Evolutionary conservation across 495 filamentous ascomycete genomes (phyloP), one percentile per base, ranked within the genome.

Genomic region (Tuber indicum): DNA sequence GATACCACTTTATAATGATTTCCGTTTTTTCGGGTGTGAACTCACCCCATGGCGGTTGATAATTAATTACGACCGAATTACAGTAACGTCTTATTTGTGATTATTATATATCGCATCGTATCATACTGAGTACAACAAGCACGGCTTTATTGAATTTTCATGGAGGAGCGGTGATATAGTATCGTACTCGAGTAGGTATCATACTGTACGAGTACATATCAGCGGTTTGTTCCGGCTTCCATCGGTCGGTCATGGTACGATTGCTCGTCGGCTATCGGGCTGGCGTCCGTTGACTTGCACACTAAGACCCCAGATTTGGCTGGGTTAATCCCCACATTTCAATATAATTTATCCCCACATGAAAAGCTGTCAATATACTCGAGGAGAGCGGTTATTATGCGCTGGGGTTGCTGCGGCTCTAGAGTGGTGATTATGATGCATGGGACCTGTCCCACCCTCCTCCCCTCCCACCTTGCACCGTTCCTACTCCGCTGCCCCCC

Each of bases 251-350:
- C 39, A 41, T 62, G 10, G 58, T 32, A 16, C 58, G 9, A 62
- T 41, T 62, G n/a, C 12, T 62, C 2, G 26, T 36, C 58, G 26
- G 26, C 16, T 36, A 19, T 32, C 58, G 58, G 58, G 14, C 26
- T 36, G 26, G 58, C 58, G 58, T 66, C 58, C 58, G 58, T 36
- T 66, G 26, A 32, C 39, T 41, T 41, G 4, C 39, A 41, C 39
- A 41, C 39, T 2, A 41, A 41, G 39, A 23, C 70, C 82, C 72
- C 72, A 41, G 46, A 75, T 74, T 78, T 75, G 49, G 52, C 58
- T 41, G 4, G 4, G 39, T 41, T 41, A 41, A 41, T 41, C 46
- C 45, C 75, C 49, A 74, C 70, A 42, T 36, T n/a, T n/a, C n/a
- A n/a, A n/a, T n/a, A n/a, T n/a, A n/a, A n/a, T n/a, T n/a, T n/a